A percentile compares a stretch with the other conserved stretches of the same genome.
phyloP scores from a whole-genome alignment of 1,139 yeast species.

The Protomyces pachydermus region DNA sequence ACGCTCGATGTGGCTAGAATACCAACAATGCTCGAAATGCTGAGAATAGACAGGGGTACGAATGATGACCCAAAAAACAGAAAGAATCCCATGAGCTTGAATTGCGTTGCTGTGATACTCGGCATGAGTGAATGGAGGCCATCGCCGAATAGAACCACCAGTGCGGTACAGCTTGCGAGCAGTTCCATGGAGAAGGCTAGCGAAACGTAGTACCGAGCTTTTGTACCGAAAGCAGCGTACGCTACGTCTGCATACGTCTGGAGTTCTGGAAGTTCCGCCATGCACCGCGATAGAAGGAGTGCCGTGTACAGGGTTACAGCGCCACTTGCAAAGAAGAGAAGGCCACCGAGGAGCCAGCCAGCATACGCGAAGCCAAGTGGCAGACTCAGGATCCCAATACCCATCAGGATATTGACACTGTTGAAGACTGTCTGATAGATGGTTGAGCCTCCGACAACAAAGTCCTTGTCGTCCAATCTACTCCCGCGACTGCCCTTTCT shows the following conservation, averaged over 20 bases:
- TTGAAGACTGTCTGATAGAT: slow-evolving; percentile 75
- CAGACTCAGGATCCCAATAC: slow-evolving; percentile 76
- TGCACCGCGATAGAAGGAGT: slow-evolving; percentile 53
- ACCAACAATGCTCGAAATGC: slow-evolving; percentile 69
- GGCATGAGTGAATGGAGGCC: slow-evolving; percentile 68
- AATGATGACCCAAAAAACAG: slow-evolving; percentile 59
- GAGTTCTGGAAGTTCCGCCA: slow-evolving; percentile 70
- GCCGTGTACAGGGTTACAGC: slow-evolving; percentile 66
- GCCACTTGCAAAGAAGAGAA: slow-evolving; percentile 14
- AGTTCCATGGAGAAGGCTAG: slow-evolving; percentile 69
- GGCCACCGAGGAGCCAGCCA: slow-evolving; percentile 71
- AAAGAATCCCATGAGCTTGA: slow-evolving; percentile 58
- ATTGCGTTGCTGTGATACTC: slow-evolving; percentile 44
- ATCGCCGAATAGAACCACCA: slow-evolving; percentile 77
- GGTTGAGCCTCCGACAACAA: slow-evolving; percentile 10
- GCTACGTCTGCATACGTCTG: slow-evolving; percentile 88
- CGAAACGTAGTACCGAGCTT: slow-evolving; percentile 62
- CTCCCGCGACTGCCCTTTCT: background rate
- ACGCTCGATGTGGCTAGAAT: slow-evolving; percentile 65
- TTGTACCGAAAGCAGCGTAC: slow-evolving; percentile 63
- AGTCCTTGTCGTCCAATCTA: slow-evolving; percentile 4
- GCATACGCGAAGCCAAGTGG: slow-evolving; percentile 75
- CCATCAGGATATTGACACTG: slow-evolving; percentile 77
- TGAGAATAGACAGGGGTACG: slow-evolving; percentile 66
- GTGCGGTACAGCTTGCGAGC: slow-evolving; percentile 65